Evolutionary conservation across 345 rosid species (phyloP).

Genomic region (Populus euphratica): DNA sequence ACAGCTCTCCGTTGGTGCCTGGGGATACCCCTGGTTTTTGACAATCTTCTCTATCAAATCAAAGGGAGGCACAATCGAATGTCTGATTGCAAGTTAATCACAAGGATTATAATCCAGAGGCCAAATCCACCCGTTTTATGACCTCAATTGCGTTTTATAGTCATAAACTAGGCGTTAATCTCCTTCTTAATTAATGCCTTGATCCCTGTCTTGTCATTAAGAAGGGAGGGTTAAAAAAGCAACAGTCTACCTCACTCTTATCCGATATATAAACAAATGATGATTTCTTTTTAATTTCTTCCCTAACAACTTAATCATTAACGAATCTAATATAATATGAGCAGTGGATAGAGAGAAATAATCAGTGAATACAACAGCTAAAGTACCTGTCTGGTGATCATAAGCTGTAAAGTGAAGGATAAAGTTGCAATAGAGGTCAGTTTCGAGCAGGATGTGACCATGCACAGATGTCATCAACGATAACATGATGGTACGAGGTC

Average conservation of each 20-base stretch:
- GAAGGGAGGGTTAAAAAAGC: background rate
- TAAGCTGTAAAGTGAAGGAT: constrained; percentile 11
- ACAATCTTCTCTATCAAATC: background rate
- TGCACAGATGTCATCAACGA: background rate
- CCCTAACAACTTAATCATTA: background rate
- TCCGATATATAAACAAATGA: background rate
- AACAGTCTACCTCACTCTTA: background rate
- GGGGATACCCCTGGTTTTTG: background rate
- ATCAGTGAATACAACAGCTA: constrained; percentile 13
- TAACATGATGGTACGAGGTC: constrained; percentile 17
- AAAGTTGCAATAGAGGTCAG: constrained; percentile 15
- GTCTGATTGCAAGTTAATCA: background rate
- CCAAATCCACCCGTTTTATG: background rate
- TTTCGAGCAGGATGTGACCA: constrained; percentile 1
- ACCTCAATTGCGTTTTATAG: background rate
- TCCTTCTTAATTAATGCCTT: background rate
- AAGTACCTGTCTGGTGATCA: constrained; percentile 9
- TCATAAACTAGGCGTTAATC: background rate
- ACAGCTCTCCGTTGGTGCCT: background rate
- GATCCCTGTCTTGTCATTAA: background rate
- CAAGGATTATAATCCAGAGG: background rate
- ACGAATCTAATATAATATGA: background rate
- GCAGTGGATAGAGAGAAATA: constrained; percentile 5
- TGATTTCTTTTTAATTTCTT: background rate
- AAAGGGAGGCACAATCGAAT: background rate